phyloP scores from a whole-genome alignment of 2,329 filamentous ascomycete species.

The Fusarium tricinctum region DNA sequence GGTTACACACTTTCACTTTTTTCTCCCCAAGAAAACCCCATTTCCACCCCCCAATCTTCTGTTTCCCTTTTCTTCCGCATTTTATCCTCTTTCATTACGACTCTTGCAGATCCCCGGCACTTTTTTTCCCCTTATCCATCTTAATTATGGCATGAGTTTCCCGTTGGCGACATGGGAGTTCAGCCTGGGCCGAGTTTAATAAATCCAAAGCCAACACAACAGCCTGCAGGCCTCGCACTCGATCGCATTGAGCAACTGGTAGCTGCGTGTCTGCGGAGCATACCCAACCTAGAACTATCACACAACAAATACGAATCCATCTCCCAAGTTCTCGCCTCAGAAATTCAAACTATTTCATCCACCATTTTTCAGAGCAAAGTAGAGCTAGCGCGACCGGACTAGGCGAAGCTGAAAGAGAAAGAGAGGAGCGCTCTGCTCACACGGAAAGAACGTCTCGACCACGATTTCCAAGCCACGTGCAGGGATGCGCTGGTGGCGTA shows the following conservation, averaged over 20 bases:
- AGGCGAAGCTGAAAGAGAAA: not conserved
- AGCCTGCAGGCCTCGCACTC: not conserved
- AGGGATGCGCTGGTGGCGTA: constrained; percentile 20
- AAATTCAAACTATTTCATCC: not conserved
- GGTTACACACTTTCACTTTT: not conserved
- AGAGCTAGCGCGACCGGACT: too few species aligned
- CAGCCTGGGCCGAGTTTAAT: not conserved
- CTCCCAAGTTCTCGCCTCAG: not conserved
- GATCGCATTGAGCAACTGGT: constrained; percentile 17
- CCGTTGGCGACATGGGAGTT: not conserved
- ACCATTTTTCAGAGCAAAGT: not conserved
- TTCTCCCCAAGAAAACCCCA: not conserved
- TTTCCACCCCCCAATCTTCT: not conserved
- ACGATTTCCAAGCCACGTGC: constrained; percentile 14
- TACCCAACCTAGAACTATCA: constrained; percentile 1
- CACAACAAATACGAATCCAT: not conserved
- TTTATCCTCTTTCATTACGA: not conserved
- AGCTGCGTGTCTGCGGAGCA: not conserved
- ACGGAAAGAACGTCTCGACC: not conserved
- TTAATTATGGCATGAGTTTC: not conserved
- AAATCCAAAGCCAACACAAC: not conserved
- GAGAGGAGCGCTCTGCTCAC: not conserved
- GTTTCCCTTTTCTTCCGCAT: not conserved
- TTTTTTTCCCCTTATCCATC: not conserved
- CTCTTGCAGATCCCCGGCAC: not conserved